Evolutionary conservation across 2,329 filamentous ascomycete species (phyloP), one percentile per base, ranked within the genome.

Genomic region (Thelonectria rubi): DNA sequence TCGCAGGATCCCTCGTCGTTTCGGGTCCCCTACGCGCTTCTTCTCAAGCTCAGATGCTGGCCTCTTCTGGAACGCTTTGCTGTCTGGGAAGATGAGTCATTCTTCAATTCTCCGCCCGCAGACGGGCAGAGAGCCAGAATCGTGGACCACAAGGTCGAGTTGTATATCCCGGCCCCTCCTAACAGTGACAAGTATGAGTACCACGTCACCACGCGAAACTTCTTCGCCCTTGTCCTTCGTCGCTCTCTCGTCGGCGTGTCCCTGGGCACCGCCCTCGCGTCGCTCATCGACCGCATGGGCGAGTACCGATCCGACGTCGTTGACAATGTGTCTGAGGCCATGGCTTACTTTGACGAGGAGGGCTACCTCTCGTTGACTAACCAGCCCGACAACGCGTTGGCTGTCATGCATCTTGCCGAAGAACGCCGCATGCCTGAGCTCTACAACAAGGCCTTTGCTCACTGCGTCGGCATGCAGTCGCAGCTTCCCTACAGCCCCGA

Each of bases 401-500:
- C 88, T 0, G 79, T 89, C 46, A 77, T 94, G 12, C 84, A 85
- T 52, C 82, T 93, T 45, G 88, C 90, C 2, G 91, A 94, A 70
- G 79, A 82, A 20, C 89, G 88, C 65, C 83, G 85, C 53, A 75
- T 90, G 24, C 81, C 80, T 55, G 82, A 87, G n/a, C 76, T 92
- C 12, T 94, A 92, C 80, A 83, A 88, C 11, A 85, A 91, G 69
- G 88, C 91, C 0, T 93, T 94, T 75, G 83, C 86, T 14, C 92
- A 95, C 71, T 93, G 91, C 71, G 89, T 90, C 37, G 92, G 91
- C 45, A 93, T 94, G 91, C 85, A 84, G 62, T 86, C 90, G 18
- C 79, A 80, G 24, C 64, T 94, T 5, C 78, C 81, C 42, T 70
- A 77, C 6, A 85, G 83, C 65, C 73, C 82, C 1, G 90, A 91